Evolutionary conservation across 2,329 filamentous ascomycete genomes (phyloP).

Genomic region (Metarhizium brunneum): DNA sequence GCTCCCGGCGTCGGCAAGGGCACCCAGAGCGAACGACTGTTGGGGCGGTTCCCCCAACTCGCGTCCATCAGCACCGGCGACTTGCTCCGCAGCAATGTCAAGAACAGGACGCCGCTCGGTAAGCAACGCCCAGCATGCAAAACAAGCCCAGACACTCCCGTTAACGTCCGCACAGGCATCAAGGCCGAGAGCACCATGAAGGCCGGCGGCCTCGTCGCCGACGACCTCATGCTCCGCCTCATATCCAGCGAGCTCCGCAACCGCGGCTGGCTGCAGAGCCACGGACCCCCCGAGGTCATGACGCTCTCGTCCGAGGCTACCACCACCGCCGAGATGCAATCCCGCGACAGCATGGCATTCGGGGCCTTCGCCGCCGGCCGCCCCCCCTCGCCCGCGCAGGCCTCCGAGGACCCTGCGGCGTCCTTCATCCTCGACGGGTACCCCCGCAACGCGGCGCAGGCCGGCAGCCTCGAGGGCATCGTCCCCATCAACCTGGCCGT

Average conservation of each 20-base stretch:
- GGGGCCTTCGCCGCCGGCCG: conserved; percentile 2
- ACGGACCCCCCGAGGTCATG: conserved; percentile 38
- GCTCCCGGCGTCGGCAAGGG: conserved; percentile 97
- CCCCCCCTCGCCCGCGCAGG: conserved; percentile 24
- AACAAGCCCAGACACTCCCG: background rate
- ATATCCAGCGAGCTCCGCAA: conserved; percentile 83
- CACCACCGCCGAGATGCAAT: conserved; percentile 21
- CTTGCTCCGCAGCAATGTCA: conserved; percentile 84
- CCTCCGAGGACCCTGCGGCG: conserved; percentile 62
- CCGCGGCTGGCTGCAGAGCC: conserved; percentile 68
- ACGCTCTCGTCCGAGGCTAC: conserved; percentile 37
- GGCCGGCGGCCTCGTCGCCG: conserved; percentile 79
- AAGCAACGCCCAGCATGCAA: conserved; percentile 10
- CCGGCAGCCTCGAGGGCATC: conserved; percentile 63
- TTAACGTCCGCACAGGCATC: conserved; percentile 51
- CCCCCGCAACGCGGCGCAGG: conserved; percentile 78
- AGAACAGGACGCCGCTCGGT: conserved; percentile 80
- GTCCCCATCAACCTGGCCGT: conserved; percentile 95
- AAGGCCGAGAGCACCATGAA: conserved; percentile 87
- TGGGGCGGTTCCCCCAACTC: conserved; percentile 79
- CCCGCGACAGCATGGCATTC: conserved; percentile 18
- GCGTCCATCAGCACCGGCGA: conserved; percentile 92
- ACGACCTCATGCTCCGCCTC: conserved; percentile 82
- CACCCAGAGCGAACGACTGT: conserved; percentile 84
- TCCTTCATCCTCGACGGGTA: conserved; percentile 97